Evolutionary conservation across 345 rosid genomes (phyloP).

Genomic region (Syzygium oleosum): DNA sequence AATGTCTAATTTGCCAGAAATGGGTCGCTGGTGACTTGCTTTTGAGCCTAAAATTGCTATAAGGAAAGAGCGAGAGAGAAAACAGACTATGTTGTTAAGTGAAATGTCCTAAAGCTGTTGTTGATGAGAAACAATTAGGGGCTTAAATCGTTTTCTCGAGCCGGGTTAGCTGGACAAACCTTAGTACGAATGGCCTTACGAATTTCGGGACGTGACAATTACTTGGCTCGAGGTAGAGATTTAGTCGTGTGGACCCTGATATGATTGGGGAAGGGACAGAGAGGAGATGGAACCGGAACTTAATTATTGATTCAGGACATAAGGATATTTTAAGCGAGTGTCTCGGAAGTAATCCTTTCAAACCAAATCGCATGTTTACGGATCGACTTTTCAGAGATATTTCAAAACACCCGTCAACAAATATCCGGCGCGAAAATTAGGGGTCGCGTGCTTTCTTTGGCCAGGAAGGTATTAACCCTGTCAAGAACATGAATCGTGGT

Average conservation of each 20-base stretch:
- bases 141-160: not conserved
- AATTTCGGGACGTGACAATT: not conserved
- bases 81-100: not conserved
- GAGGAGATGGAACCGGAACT: not conserved
- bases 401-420: not conserved
- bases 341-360: rapidly evolving
- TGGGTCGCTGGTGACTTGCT: not conserved
- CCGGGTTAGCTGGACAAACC: not conserved
- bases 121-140: not conserved
- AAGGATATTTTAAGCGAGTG: not conserved
- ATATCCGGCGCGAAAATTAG: not conserved
- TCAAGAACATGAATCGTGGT: not conserved
- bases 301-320: not conserved
- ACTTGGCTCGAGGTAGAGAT: not conserved
- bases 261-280: rapidly evolving
- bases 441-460: not conserved
- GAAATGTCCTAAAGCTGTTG: not conserved
- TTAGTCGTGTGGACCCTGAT: not conserved
- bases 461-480: not conserved
- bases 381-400: not conserved
- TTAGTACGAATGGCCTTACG: not conserved
- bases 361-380: not conserved
- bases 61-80: not conserved
- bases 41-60: not conserved
- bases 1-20: not conserved